phyloP scores from a whole-genome alignment of 345 rosid genomes.

The Chamaenerion angustifolium region DNA sequence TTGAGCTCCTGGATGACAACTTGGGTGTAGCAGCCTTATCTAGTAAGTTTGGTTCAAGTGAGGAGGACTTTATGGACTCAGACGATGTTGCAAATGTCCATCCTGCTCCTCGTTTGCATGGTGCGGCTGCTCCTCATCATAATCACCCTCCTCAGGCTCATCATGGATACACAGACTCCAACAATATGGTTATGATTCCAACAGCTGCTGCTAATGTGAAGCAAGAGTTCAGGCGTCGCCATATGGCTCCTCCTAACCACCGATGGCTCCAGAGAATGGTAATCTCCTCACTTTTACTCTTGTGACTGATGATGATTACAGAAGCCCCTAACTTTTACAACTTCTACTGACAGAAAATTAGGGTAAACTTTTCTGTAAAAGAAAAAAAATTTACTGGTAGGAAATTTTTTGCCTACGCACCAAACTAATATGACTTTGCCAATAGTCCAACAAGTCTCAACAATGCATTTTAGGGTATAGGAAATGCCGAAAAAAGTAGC shows the following conservation, averaged over 20 bases:
- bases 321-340: too few relatives aligned
- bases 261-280: conserved; percentile 86
- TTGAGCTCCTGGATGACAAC: conserved; percentile 74
- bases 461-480: too few relatives aligned
- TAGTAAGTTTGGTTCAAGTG: conserved; percentile 70
- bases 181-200: conserved; percentile 30
- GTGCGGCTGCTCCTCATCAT: background rate
- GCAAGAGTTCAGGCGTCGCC: conserved; percentile 66
- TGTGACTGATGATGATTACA: background rate
- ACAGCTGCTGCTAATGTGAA: conserved; percentile 23
- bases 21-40: conserved; percentile 41
- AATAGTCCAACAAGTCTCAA: too few relatives aligned
- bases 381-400: too few relatives aligned
- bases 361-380: too few relatives aligned
- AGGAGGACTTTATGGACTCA: conserved; percentile 77
- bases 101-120: conserved; percentile 17
- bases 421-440: too few relatives aligned
- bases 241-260: conserved; percentile 22
- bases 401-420: too few relatives aligned
- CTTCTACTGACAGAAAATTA: background rate
- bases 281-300: conserved; percentile 1
- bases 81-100: conserved; percentile 59
- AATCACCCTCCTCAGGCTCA: too few relatives aligned
- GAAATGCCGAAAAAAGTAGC: too few relatives aligned
- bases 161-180: conserved; percentile 18